Conservation (phyloP, 257 asterid species). For the Verbena officinalis region DNA sequence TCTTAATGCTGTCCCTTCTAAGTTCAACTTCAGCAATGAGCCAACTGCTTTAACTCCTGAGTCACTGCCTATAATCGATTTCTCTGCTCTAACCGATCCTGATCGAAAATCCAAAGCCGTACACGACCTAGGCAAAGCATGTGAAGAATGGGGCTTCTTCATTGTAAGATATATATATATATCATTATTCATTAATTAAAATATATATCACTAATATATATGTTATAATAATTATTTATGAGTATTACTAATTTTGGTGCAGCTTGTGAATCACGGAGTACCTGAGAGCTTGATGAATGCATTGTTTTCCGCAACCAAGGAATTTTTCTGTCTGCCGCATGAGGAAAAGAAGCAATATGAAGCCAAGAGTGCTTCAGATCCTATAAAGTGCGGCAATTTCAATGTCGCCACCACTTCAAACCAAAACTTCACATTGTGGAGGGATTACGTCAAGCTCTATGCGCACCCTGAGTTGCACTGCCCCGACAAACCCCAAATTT, state of each 20-base stretch:
- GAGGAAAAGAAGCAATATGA: constrained; percentile 38
- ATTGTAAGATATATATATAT: constrained; percentile 26
- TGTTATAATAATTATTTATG: neutral
- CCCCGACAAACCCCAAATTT: constrained; percentile 37
- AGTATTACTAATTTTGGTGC: constrained; percentile 9
- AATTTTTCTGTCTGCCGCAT: constrained; percentile 39
- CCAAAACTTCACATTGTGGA: constrained; percentile 42
- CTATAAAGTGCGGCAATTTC: constrained; percentile 38
- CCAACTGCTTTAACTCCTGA: constrained; percentile 21
- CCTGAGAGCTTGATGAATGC: constrained; percentile 33
- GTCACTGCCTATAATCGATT: constrained; percentile 33
- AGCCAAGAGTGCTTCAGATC: constrained; percentile 38
- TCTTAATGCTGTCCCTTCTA: constrained; percentile 28
- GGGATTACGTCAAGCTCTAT: constrained; percentile 48
- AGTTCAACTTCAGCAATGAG: constrained; percentile 22
- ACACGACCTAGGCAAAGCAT: constrained; percentile 24
- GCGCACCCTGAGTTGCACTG: constrained; percentile 54
- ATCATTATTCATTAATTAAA: neutral
- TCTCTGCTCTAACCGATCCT: constrained; percentile 27
- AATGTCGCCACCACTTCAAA: constrained; percentile 26
- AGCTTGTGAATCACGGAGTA: constrained; percentile 56
- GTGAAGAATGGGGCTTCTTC: constrained; percentile 42
- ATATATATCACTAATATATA: neutral
- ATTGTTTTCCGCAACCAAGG: constrained; percentile 20
- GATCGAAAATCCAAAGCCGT: constrained; percentile 26